Evolutionary conservation across 805 yeast genomes (phyloP).

Genomic region (Lipomyces sp.): DNA sequence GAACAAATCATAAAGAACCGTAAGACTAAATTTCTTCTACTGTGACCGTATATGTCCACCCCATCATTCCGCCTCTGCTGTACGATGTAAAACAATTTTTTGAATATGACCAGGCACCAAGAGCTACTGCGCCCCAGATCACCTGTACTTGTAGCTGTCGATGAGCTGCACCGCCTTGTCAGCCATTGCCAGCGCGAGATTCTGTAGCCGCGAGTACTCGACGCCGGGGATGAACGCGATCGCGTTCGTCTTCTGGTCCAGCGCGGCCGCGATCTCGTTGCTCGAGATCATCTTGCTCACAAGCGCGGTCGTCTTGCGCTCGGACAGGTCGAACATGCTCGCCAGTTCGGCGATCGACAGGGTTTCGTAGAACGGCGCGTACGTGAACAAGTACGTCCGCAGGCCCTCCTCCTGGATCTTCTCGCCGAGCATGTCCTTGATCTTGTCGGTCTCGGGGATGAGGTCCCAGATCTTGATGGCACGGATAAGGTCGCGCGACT

Average conservation of each 20-base stretch:
- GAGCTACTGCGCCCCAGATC: neutral
- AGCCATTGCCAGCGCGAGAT: constrained; percentile 76
- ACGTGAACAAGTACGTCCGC: constrained; percentile 87
- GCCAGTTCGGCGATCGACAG: constrained; percentile 67
- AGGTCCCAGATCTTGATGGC: constrained; percentile 84
- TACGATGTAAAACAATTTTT: neutral
- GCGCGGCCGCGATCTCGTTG: constrained; percentile 72
- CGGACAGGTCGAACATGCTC: constrained; percentile 60
- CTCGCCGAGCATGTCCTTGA: constrained; percentile 67
- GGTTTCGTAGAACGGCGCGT: constrained; percentile 70
- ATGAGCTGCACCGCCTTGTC: constrained; percentile 74
- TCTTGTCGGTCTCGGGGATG: constrained; percentile 62
- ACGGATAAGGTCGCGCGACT: constrained; percentile 65
- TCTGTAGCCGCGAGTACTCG: constrained; percentile 81
- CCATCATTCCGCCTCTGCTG: no score
- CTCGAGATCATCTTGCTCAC: constrained; percentile 71
- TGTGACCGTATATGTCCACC: no score
- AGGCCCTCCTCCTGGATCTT: constrained; percentile 87
- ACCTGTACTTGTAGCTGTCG: constrained; percentile 42
- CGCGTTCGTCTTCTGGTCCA: constrained; percentile 62
- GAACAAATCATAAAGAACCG: no score
- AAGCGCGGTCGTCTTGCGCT: constrained; percentile 55
- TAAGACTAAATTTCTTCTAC: no score
- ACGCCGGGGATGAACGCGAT: constrained; percentile 71
- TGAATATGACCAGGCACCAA: neutral